phyloP scores from a whole-genome alignment of 2,329 filamentous ascomycete genomes.

The Fusarium camptoceras region DNA sequence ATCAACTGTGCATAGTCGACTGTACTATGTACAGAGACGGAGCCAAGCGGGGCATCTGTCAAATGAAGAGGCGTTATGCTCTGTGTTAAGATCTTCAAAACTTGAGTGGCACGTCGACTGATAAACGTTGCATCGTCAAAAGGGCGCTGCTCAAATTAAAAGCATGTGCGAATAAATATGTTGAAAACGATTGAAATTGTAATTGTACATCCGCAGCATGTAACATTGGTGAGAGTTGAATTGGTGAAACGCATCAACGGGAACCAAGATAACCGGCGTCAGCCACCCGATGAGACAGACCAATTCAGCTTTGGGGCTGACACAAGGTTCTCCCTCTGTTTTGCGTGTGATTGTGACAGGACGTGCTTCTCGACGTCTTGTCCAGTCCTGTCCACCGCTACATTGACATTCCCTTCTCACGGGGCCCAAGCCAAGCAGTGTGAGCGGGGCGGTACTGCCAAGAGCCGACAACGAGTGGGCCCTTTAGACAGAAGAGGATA shows the following conservation, averaged over 20 bases:
- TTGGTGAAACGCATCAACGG: constrained; percentile 37
- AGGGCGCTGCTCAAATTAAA: not conserved
- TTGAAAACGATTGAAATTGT: constrained; percentile 12
- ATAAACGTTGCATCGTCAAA: constrained; percentile 18
- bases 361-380: constrained; percentile 2
- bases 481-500: constrained; percentile 25
- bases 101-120: constrained; percentile 3
- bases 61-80: constrained; percentile 16
- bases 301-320: constrained; percentile 31
- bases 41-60: constrained; percentile 3
- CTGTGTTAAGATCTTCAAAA: constrained; percentile 27
- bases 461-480: constrained; percentile 31
- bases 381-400: constrained; percentile 41
- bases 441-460: constrained; percentile 41
- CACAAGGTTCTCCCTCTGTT: constrained; percentile 9
- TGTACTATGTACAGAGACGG: not conserved
- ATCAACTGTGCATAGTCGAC: constrained; percentile 1
- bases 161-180: not conserved
- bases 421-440: constrained; percentile 23
- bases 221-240: constrained; percentile 21
- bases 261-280: constrained; percentile 31
- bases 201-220: not conserved
- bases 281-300: constrained; percentile 33
- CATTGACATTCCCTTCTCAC: constrained; percentile 43
- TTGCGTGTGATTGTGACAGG: constrained; percentile 16